Base-by-base conservation (phyloP, 768 basidiomycete species). In the Leccinum rimulosum region DNA sequence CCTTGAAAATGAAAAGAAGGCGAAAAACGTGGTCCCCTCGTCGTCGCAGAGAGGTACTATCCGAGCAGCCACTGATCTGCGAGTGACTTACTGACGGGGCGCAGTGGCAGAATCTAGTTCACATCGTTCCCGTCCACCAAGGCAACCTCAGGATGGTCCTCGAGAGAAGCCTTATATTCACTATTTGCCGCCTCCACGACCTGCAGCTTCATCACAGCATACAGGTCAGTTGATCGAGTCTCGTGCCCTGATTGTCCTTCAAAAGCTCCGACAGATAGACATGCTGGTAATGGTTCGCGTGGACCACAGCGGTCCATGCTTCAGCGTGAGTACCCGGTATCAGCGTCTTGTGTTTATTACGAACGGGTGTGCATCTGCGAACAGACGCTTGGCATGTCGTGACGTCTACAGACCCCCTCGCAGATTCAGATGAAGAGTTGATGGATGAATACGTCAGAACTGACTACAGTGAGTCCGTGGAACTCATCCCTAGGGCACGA, bases 381-480 rank as follows among this genome's bases (percentile, higher is more conserved):
- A 33, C 74, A 92, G 90, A 91, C 58, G 88, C 89, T 7, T 91
- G 88, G 88, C 84, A 87, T 65, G 74, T 83, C 33, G 79, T 85
- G 30, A 79, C 79, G 40, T 82, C 80, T 28, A 78, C 79, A 36
- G 88, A 91, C 67, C 86, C 89, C 15, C 75, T 91, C 15, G 76
- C 74, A 12, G 88, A 89, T 73, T 90, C 89, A 12, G 89, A 91
- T 63, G 87, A 87, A 40, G 90, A 92, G 66, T 72, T 78, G 56
- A 76, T 79, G 56, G 87, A 90, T 59, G 84, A 88, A 57, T 76
- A 88, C 62, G 76, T 81, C 50, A 79, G 82, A 47, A 68, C 79
- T 52, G 89, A 92, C 64, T 90, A 90, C 66, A 77, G 89, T 88
- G 66, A 66, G 87, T 69, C 27, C 10, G 38, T 50, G 58, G 55